Conservation (phyloP, 495 filamentous ascomycete species). For the Lophiostoma macrostomum region DNA sequence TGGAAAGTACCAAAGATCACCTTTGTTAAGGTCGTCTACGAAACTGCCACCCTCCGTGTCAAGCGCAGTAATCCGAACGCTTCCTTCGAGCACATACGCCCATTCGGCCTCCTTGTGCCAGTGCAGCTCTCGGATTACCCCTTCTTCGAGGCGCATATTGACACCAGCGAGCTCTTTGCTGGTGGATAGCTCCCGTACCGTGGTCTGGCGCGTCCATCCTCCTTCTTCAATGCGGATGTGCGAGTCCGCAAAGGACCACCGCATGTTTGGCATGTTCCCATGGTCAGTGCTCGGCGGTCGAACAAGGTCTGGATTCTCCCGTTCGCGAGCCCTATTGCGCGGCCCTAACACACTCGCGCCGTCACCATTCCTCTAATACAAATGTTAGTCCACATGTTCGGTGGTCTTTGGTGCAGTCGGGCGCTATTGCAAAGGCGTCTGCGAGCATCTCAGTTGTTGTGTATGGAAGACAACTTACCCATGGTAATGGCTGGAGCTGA, state of each 20-base stretch:
- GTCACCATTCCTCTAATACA: conserved; percentile 54
- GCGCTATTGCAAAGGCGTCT: no score
- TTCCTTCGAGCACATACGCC: conserved; percentile 62
- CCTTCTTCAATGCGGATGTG: conserved; percentile 55
- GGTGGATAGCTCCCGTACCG: conserved; percentile 63
- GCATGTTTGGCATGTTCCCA: conserved; percentile 61
- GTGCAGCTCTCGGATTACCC: conserved; percentile 69
- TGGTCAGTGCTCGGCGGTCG: conserved; percentile 65
- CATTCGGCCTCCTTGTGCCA: conserved; percentile 74
- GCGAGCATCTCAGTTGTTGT: no score
- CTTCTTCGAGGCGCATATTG: conserved; percentile 70
- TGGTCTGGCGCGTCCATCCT: conserved; percentile 71
- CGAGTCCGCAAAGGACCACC: conserved; percentile 71
- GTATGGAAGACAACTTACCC: conserved; percentile 26
- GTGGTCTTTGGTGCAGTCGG: no score
- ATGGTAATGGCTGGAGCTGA: conserved; percentile 59
- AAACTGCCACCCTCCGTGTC: conserved; percentile 67
- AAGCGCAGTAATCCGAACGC: conserved; percentile 53
- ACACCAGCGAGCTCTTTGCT: conserved; percentile 71
- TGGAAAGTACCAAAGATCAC: conserved; percentile 76
- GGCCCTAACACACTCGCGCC: conserved; percentile 63
- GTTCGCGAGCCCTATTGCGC: conserved; percentile 59
- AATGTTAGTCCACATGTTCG: background rate
- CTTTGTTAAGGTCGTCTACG: conserved; percentile 65
- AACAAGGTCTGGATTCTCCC: conserved; percentile 62